These are phyloP conservation scores for Oryza rufipogon DNA, from an alignment of 176 grass and related monocot genomes.

Conservation along the genomic window DNA sequence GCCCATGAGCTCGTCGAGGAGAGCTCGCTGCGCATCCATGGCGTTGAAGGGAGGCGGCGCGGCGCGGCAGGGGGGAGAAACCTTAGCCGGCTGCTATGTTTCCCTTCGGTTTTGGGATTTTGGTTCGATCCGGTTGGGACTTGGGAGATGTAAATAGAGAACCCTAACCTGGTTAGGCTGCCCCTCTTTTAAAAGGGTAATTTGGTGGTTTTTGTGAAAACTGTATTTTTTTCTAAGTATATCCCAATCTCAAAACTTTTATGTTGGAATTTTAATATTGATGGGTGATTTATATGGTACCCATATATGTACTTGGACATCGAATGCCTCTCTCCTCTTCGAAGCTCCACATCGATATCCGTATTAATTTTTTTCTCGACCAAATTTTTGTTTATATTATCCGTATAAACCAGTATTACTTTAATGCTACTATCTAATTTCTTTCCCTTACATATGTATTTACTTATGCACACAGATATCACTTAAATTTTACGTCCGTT, in stretches of 20 bases:
- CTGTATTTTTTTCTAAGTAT: no score
- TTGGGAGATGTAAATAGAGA: neutral
- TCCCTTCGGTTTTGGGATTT: neutral
- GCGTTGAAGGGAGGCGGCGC: neutral
- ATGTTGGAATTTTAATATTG: no score
- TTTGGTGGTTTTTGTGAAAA: neutral
- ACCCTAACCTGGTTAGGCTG: neutral
- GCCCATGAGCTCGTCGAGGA: slow-evolving; percentile 96
- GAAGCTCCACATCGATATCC: no score
- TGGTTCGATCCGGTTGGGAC: neutral
- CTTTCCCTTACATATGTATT: no score
- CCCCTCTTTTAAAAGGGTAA: neutral
- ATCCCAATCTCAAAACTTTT: no score
- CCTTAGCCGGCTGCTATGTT: slow-evolving; percentile 34
- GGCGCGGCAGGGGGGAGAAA: slow-evolving; percentile 29
- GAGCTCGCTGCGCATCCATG: slow-evolving; percentile 95
- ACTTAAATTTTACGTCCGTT: neutral
- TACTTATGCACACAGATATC: neutral
- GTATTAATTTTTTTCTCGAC: no score
- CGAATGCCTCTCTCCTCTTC: no score
- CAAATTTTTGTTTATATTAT: no score
- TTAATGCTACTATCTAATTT: no score
- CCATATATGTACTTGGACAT: no score
- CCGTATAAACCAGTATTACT: no score
- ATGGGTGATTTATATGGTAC: no score